These are phyloP conservation scores for Phytophthora pseudosyringae DNA, from an alignment of 352 stramenopile species.

Conservation along the genomic window DNA sequence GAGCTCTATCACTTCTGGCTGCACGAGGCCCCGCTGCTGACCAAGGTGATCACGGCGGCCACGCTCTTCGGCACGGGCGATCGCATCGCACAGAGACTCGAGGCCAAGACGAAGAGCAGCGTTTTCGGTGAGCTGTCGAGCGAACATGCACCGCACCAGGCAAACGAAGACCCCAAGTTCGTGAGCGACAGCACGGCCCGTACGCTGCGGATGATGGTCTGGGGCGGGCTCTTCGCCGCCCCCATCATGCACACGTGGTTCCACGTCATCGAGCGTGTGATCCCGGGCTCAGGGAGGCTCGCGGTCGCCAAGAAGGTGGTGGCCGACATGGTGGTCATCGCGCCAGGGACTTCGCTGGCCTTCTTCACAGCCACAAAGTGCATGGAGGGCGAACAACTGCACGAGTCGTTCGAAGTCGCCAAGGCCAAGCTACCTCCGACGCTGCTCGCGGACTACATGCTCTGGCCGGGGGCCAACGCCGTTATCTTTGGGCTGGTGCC, in stretches of 20 bases:
- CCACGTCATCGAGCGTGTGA: conserved; percentile 66
- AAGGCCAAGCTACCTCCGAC: conserved; percentile 40
- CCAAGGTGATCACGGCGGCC: conserved; percentile 58
- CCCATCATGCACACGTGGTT: conserved; percentile 91
- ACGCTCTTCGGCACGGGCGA: conserved; percentile 59
- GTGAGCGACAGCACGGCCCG: conserved; percentile 34
- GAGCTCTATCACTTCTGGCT: conserved; percentile 53
- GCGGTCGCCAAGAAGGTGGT: conserved; percentile 45
- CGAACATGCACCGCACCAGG: neutral
- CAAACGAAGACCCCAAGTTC: neutral
- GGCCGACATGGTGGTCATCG: conserved; percentile 49
- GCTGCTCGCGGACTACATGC: conserved; percentile 48
- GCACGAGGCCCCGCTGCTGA: conserved; percentile 53
- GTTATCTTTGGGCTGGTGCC: conserved; percentile 44
- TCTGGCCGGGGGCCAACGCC: conserved; percentile 46
- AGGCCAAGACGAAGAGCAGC: conserved; percentile 9
- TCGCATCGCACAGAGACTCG: conserved; percentile 51
- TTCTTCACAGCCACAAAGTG: conserved; percentile 45
- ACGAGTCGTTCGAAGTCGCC: conserved; percentile 35
- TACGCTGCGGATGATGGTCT: conserved; percentile 81
- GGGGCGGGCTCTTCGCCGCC: conserved; percentile 82
- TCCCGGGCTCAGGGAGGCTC: conserved; percentile 26
- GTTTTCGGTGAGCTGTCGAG: conserved; percentile 18
- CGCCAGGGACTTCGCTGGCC: conserved; percentile 29
- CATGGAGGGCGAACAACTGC: conserved; percentile 36